Conservation (phyloP, 441 rosid species). For the Gossypium lobatum region DNA sequence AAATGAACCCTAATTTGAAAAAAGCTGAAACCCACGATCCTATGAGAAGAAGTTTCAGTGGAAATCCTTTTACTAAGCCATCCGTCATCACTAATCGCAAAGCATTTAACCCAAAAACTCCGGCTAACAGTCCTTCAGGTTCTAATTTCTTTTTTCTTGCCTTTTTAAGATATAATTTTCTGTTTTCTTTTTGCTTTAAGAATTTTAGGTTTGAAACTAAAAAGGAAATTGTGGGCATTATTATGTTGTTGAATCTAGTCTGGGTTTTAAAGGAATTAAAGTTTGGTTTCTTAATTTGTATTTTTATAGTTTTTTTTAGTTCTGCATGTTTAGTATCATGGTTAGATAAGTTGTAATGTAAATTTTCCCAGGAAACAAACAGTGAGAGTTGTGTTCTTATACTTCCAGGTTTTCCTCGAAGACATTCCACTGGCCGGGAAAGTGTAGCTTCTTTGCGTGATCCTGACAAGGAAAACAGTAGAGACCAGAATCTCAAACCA, state of each 20-base stretch:
- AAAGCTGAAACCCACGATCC: constrained; percentile 4
- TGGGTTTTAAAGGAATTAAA: background rate
- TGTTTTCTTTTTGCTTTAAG: constrained; percentile 1
- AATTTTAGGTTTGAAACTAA: background rate
- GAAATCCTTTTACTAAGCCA: constrained; percentile 51
- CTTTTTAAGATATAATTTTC: background rate
- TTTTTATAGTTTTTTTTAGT: background rate
- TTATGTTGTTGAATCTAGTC: background rate
- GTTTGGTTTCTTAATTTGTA: background rate
- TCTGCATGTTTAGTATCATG: background rate
- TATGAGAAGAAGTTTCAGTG: constrained; percentile 63
- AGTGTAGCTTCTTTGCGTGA: constrained; percentile 28
- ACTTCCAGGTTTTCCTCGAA: constrained; percentile 35
- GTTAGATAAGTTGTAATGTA: background rate
- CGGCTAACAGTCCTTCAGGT: constrained; percentile 65
- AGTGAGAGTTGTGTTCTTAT: background rate
- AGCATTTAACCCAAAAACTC: constrained; percentile 45
- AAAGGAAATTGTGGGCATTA: too few relatives aligned
- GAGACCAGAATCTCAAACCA: constrained; percentile 27
- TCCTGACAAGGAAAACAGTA: constrained; percentile 58
- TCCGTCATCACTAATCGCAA: constrained; percentile 29
- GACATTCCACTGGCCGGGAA: constrained; percentile 41
- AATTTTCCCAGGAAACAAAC: background rate
- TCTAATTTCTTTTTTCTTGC: background rate
- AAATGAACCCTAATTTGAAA: constrained; percentile 31